phyloP scores from a whole-genome alignment of 495 filamentous ascomycete genomes.

The Penicillium waksmanii region DNA sequence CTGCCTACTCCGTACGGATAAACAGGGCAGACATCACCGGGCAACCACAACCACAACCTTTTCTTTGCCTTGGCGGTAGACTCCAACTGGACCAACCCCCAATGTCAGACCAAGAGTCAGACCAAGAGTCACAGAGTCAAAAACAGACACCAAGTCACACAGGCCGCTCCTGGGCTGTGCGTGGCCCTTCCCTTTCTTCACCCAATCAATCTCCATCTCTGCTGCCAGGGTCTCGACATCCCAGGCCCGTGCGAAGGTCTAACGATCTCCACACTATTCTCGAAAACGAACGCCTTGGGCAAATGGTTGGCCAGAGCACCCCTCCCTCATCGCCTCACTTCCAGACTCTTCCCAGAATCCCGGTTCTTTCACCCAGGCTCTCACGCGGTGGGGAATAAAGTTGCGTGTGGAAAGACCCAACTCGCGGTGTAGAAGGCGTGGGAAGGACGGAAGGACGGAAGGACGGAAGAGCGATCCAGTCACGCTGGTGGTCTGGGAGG shows the following conservation, averaged over 20 bases:
- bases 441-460: neutral
- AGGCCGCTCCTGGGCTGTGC: conserved; percentile 4
- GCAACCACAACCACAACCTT: neutral
- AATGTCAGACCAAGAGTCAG: neutral
- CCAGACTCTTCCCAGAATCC: conserved; percentile 10
- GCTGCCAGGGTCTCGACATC: conserved; percentile 12
- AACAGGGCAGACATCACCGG: neutral
- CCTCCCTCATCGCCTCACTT: conserved; percentile 27
- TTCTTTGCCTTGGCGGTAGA: neutral
- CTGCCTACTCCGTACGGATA: no score
- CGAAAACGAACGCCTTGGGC: conserved; percentile 17
- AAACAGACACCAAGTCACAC: conserved; percentile 8
- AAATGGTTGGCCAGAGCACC: conserved; percentile 18
- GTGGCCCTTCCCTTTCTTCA: neutral
- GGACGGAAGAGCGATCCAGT: neutral
- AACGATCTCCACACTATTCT: conserved; percentile 26
- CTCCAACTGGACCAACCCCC: neutral
- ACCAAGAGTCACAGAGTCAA: conserved; percentile 1
- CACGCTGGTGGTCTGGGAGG: conserved; percentile 2
- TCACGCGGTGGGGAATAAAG: conserved; percentile 14
- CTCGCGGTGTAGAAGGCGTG: neutral
- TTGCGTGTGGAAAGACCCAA: conserved; percentile 4
- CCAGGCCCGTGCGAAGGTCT: conserved; percentile 19
- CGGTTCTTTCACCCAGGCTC: neutral
- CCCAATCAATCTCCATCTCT: conserved; percentile 7